These are phyloP conservation scores for Trypanosoma cruzi DNA, from an alignment of 208 protist genomes.

Conservation along the genomic window DNA sequence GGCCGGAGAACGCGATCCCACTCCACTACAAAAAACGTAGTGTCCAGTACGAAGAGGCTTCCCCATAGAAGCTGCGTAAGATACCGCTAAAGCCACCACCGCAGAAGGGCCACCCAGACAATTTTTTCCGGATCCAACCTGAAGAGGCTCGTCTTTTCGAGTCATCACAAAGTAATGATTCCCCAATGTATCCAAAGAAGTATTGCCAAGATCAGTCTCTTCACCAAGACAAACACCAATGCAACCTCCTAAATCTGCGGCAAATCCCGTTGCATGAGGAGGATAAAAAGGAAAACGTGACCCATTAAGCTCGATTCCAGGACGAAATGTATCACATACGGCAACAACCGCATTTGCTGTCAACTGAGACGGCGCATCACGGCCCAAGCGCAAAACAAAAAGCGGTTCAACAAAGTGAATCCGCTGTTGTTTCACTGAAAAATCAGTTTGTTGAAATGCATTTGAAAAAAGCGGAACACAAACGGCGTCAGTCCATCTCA, in stretches of 20 bases:
- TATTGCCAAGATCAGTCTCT: conserved; percentile 25
- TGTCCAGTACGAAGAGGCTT: conserved; percentile 39
- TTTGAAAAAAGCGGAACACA: conserved; percentile 79
- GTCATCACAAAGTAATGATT: conserved; percentile 61
- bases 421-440: conserved; percentile 48
- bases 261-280: conserved; percentile 53
- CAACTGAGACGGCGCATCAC: conserved; percentile 28
- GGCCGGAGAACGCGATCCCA: conserved; percentile 46
- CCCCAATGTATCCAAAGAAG: conserved; percentile 23
- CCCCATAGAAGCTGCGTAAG: conserved; percentile 66
- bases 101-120: conserved; percentile 47
- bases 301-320: conserved; percentile 67
- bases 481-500: conserved; percentile 47
- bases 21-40: conserved; percentile 67
- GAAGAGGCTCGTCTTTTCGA: conserved; percentile 63
- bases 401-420: conserved; percentile 72
- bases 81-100: conserved; percentile 41
- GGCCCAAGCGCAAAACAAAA: conserved; percentile 51
- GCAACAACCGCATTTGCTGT: conserved; percentile 22
- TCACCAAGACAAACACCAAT: conserved; percentile 57
- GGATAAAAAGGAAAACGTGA: conserved; percentile 86
- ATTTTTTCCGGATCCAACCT: conserved; percentile 62
- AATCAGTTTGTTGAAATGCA: conserved; percentile 33
- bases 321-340: conserved; percentile 35
- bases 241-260: conserved; percentile 66